A percentile compares a stretch with the other conserved stretches of the same genome.
phyloP scores from a whole-genome alignment of 2,329 filamentous ascomycete species.

The Nemania abortiva region DNA sequence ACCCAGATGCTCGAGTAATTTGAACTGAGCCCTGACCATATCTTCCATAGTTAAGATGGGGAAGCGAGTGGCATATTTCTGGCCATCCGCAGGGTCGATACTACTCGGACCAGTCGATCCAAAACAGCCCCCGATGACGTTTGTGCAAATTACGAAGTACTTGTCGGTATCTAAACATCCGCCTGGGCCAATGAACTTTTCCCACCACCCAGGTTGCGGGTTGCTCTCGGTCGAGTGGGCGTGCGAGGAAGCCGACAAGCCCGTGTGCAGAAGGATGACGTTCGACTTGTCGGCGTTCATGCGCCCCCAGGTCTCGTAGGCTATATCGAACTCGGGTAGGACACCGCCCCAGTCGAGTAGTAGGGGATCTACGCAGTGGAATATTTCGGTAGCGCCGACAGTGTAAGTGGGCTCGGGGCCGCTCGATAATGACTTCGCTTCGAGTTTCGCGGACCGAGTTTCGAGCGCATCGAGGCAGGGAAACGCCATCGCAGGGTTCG shows the following conservation, averaged over 20 bases:
- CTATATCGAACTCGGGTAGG: slow-evolving; percentile 88
- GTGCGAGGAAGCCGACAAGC: slow-evolving; percentile 96
- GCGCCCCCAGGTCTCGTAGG: slow-evolving; percentile 92
- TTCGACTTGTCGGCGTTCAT: slow-evolving; percentile 86
- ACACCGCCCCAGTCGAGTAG: slow-evolving; percentile 95
- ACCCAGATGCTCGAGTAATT: slow-evolving; percentile 82
- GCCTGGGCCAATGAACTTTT: slow-evolving; percentile 94
- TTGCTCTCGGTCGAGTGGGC: slow-evolving; percentile 92
- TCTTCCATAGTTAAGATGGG: slow-evolving; percentile 96
- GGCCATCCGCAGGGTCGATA: slow-evolving; percentile 87
- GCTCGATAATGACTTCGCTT: slow-evolving; percentile 73
- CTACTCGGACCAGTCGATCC: slow-evolving; percentile 93
- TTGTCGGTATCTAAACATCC: slow-evolving; percentile 88
- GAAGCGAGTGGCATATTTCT: slow-evolving; percentile 92
- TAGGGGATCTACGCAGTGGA: slow-evolving; percentile 79
- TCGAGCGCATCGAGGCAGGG: slow-evolving; percentile 90
- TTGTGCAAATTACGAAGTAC: slow-evolving; percentile 95
- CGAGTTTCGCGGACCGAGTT: slow-evolving; percentile 79
- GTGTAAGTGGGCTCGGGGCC: slow-evolving; percentile 97
- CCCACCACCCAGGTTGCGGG: slow-evolving; percentile 95
- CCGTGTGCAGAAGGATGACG: slow-evolving; percentile 91
- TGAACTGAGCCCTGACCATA: slow-evolving; percentile 97
- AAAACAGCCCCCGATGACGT: slow-evolving; percentile 95
- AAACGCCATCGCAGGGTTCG: slow-evolving; percentile 89
- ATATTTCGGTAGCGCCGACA: slow-evolving; percentile 83